A percentile compares a stretch with the other conserved stretches of the same genome.
Conservation (phyloP, 176 grass and related monocot genomes). For the Elymus sibiricus region DNA sequence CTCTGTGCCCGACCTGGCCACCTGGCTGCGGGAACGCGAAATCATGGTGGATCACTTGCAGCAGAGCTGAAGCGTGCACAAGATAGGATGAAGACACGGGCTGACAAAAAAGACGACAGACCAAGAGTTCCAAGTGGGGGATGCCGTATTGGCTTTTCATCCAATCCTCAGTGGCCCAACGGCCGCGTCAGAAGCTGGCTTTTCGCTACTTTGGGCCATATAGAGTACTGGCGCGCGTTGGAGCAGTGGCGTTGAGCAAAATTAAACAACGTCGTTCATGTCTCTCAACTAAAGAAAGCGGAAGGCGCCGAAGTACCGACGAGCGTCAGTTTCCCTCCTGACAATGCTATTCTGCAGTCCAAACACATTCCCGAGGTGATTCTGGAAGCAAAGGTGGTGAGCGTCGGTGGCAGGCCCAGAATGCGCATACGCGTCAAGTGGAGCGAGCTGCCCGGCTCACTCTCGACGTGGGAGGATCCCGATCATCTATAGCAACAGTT, state of each 20-base stretch:
- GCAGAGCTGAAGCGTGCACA: background rate
- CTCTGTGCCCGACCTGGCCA: background rate
- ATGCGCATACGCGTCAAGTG: too few species aligned
- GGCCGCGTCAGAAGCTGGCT: background rate
- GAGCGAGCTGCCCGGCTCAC: too few species aligned
- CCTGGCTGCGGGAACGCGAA: background rate
- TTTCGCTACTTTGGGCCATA: background rate
- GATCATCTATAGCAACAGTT: too few species aligned
- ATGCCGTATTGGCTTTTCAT: background rate
- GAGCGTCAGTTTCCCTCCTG: too few species aligned
- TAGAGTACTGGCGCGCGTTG: accelerated
- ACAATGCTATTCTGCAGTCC: too few species aligned
- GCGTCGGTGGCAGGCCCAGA: too few species aligned
- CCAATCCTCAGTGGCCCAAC: background rate
- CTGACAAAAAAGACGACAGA: background rate
- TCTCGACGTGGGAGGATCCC: too few species aligned
- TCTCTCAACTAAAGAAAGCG: too few species aligned
- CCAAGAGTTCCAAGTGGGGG: background rate
- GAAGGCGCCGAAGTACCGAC: too few species aligned
- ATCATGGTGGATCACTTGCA: background rate
- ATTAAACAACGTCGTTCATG: too few species aligned
- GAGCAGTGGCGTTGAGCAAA: background rate
- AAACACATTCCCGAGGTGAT: too few species aligned
- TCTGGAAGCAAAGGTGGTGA: too few species aligned
- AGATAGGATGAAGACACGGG: background rate